phyloP scores from a whole-genome alignment of 768 basidiomycete genomes.

The Cystofilobasidium ferigula region DNA sequence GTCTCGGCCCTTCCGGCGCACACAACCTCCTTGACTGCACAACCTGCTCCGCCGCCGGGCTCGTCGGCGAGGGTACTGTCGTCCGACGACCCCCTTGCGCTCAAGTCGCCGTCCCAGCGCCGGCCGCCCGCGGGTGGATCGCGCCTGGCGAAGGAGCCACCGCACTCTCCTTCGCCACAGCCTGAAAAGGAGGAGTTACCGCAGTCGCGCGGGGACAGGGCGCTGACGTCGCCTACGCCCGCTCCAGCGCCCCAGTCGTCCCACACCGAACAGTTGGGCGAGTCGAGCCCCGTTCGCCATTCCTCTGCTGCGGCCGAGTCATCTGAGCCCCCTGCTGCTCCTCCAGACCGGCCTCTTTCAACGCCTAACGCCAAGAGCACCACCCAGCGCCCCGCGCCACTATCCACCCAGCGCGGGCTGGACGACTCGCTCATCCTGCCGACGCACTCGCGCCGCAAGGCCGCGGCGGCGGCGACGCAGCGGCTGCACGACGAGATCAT shows the following conservation, averaged over 20 bases:
- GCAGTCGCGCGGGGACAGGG: too few species aligned
- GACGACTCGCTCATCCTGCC: constrained; percentile 18
- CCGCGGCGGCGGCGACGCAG: constrained; percentile 46
- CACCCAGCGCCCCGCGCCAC: not conserved
- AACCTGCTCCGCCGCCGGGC: not conserved
- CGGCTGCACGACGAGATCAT: constrained; percentile 50
- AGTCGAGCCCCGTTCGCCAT: not conserved
- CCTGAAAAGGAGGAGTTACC: not conserved
- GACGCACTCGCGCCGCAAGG: constrained; percentile 42
- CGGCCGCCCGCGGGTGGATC: not conserved
- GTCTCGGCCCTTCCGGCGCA: not conserved
- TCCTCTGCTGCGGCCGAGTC: not conserved
- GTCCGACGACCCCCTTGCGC: not conserved
- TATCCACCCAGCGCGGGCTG: not conserved
- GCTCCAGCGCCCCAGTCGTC: not conserved
- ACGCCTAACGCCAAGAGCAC: not conserved
- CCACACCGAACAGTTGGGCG: not conserved
- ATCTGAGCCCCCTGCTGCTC: not conserved
- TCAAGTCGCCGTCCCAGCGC: not conserved
- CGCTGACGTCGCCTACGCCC: not conserved
- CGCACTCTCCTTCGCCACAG: too few species aligned
- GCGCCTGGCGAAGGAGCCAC: not conserved
- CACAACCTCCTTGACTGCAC: not conserved
- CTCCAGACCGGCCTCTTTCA: too few species aligned
- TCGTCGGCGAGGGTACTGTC: not conserved